Evolutionary conservation across 2,329 filamentous ascomycete species (phyloP).

Genomic region (Venturiaceae sp.): DNA sequence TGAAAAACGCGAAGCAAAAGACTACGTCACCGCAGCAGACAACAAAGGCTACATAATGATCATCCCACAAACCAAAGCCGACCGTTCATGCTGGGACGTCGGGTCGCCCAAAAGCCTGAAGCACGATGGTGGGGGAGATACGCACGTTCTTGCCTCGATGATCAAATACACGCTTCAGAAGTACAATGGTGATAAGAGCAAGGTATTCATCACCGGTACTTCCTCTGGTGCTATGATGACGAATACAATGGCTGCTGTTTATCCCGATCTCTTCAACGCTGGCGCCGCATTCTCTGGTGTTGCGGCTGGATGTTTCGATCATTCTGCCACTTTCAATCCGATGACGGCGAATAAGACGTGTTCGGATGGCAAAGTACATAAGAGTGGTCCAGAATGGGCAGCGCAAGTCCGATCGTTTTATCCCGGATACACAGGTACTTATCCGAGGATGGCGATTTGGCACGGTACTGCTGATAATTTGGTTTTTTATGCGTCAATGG

Average conservation of each 20-base stretch:
- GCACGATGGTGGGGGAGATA: slow-evolving; percentile 44
- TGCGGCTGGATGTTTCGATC: slow-evolving; percentile 41
- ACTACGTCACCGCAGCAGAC: slow-evolving; percentile 40
- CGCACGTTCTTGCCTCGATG: slow-evolving; percentile 44
- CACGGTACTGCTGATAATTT: too few species aligned
- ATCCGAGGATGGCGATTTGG: too few species aligned
- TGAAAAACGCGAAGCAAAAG: slow-evolving; percentile 35
- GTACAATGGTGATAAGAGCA: slow-evolving; percentile 37
- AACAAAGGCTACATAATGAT: slow-evolving; percentile 46
- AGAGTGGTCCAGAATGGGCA: too few species aligned
- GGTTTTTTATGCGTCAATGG: too few species aligned
- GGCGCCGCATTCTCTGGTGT: slow-evolving; percentile 38
- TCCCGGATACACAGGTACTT: too few species aligned
- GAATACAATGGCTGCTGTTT: slow-evolving; percentile 33
- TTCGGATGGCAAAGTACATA: too few species aligned
- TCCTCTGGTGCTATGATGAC: slow-evolving; percentile 43
- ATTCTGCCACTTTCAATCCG: too few species aligned
- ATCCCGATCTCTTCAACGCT: slow-evolving; percentile 39
- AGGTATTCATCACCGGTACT: slow-evolving; percentile 41
- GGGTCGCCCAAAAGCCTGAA: slow-evolving; percentile 39
- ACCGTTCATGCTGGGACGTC: slow-evolving; percentile 45
- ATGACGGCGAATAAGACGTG: too few species aligned
- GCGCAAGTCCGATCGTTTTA: too few species aligned
- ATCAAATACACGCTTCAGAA: slow-evolving; percentile 37
- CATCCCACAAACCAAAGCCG: slow-evolving; percentile 39